Conservation (phyloP, 2,329 filamentous ascomycete species). For the Ophiostoma piceae region DNA sequence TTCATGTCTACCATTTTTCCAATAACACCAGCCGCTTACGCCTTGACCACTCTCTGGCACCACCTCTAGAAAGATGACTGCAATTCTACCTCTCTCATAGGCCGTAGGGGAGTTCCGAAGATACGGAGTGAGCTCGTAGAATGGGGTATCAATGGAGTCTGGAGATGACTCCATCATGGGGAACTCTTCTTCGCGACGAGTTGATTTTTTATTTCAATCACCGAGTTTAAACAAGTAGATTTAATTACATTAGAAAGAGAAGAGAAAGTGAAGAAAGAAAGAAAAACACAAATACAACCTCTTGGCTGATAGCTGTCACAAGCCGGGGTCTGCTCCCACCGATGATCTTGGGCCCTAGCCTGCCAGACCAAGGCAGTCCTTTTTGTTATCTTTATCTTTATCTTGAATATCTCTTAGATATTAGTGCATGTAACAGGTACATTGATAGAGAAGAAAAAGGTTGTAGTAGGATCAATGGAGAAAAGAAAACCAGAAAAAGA, state of each 20-base stretch:
- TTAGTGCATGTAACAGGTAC: constrained; percentile 9
- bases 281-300: not conserved
- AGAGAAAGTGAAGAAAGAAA: not conserved
- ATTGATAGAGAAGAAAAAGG: not conserved
- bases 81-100: not conserved
- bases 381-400: constrained; percentile 8
- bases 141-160: not conserved
- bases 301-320: not conserved
- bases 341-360: not conserved
- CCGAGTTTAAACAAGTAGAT: not conserved
- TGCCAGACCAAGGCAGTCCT: not conserved
- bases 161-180: not conserved
- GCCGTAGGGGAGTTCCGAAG: not conserved
- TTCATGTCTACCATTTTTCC: too few relatives aligned
- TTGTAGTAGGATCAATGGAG: not conserved
- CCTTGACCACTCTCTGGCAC: not conserved
- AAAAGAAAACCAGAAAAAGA: not conserved
- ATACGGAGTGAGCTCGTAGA: not conserved
- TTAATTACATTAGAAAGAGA: not conserved
- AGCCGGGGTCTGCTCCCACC: not conserved
- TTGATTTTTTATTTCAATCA: not conserved
- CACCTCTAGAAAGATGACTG: not conserved
- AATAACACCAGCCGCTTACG: too few relatives aligned
- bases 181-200: not conserved
- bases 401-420: not conserved